Evolutionary conservation across 345 rosid genomes (phyloP), one percentile per base, ranked within the genome.

Genomic region (Acer campestre): DNA sequence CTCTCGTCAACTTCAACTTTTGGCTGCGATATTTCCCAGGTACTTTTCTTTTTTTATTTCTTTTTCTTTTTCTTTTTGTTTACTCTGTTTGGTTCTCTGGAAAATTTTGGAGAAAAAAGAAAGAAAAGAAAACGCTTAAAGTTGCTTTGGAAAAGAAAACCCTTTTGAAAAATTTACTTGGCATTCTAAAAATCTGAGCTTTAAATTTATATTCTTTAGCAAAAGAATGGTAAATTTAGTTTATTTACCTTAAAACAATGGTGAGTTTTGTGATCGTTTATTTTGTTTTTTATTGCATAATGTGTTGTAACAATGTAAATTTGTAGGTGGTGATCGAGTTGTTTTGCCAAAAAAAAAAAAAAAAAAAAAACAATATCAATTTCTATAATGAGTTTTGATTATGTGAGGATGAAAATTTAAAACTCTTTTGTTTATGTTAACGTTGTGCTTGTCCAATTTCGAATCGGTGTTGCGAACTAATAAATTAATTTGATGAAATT

Each of bases 351-450:
- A 49, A 9, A 35, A 35, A 35, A 9, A 49, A 9, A 35, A 35
- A 35, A n/a, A n/a, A n/a, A 9, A 49, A 9, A 35, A 35, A 35
- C n/a, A 58, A 25, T 13, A 49, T n/a, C 20, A 49, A 27, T 40
- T 16, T 44, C 73, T 29, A 7, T 70, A 7, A 29, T 70, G 73
- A 51, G 25, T 70, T 70, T 70, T 27, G 61, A 70, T 70, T 68
- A 11, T 22, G 31, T 68, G 12, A 11, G 46, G 46, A 42, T 42
- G 46, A 6, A 42, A 42, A 42, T 42, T 6, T 42, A 9, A 6
- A 42, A 42, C 10, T 42, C 46, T 9, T 42, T 9, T 42, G 46
- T 42, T 42, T 42, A 9, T 70, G 61, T 18, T 70, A 70, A 70
- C 53, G n/a, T 67, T 67, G 18, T 67, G 55, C 53, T 40, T 67